These are phyloP conservation scores for Candida argentea DNA, from an alignment of 805 yeast genomes.

Conservation along the genomic window DNA sequence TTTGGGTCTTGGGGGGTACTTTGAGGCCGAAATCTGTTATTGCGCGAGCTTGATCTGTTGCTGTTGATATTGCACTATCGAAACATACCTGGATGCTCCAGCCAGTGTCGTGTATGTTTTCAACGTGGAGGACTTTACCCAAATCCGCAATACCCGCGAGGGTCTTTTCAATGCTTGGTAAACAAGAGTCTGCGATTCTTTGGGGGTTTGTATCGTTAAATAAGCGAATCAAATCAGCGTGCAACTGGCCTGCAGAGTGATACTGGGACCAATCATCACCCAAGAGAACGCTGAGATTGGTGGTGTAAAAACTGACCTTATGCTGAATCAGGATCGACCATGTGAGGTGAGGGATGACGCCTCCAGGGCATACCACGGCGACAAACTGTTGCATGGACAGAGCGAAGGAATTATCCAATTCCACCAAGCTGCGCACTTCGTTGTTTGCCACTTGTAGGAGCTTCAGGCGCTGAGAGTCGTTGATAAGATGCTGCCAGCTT, in stretches of 20 bases:
- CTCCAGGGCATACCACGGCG: no score
- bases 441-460: constrained; percentile 18
- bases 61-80: no score
- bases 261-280: constrained; percentile 30
- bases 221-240: constrained; percentile 37
- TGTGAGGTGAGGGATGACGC: constrained; percentile 1
- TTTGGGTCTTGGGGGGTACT: no score
- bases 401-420: no score
- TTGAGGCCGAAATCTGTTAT: no score
- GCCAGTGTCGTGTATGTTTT: constrained; percentile 8
- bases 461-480: constrained; percentile 25
- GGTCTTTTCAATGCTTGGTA: constrained; percentile 7
- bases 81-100: constrained; percentile 43
- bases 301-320: constrained; percentile 16
- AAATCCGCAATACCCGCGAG: constrained; percentile 3
- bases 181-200: constrained; percentile 40
- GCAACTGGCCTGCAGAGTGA: constrained; percentile 48
- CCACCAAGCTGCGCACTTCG: constrained; percentile 15
- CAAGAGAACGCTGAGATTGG: constrained; percentile 13
- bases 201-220: constrained; percentile 36
- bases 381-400: no score
- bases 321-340: constrained; percentile 8
- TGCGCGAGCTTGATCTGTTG: no score
- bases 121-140: constrained; percentile 5
- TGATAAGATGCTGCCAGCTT: no score